These are phyloP conservation scores for Fusarium penzigii DNA, from an alignment of 2,329 filamentous ascomycete species.

Conservation along the genomic window DNA sequence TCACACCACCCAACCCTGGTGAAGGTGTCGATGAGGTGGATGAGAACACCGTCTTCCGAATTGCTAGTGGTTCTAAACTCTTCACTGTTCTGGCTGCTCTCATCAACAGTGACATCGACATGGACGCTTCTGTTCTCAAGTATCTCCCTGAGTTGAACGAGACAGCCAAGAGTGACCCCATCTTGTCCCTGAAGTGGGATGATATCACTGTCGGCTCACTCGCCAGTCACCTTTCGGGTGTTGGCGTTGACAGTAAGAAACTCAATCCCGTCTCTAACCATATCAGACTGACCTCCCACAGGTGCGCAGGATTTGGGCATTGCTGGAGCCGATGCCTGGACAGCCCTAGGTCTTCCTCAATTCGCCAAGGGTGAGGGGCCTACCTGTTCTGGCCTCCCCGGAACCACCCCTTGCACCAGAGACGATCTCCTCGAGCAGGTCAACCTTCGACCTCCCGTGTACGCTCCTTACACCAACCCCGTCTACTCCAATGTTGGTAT, in stretches of 20 bases:
- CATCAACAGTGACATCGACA: conserved; percentile 30
- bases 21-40: conserved; percentile 29
- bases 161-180: conserved; percentile 25
- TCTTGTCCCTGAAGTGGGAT: conserved; percentile 45
- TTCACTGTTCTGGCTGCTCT: conserved; percentile 35
- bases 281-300: conserved; percentile 6
- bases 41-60: conserved; percentile 35
- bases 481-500: conserved; percentile 52
- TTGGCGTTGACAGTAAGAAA: conserved; percentile 38
- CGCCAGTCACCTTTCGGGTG: conserved; percentile 47
- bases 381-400: conserved; percentile 37
- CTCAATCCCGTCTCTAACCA: no score
- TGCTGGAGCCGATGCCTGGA: conserved; percentile 29
- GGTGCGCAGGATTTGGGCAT: conserved; percentile 36
- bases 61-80: conserved; percentile 39
- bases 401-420: conserved; percentile 32
- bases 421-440: conserved; percentile 31
- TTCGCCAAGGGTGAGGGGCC: conserved; percentile 31
- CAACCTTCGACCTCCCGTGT: conserved; percentile 38
- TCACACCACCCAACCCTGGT: conserved; percentile 37
- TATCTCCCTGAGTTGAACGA: conserved; percentile 43
- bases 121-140: conserved; percentile 46
- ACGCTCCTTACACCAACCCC: conserved; percentile 44
- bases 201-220: conserved; percentile 48
- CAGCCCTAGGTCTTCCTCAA: conserved; percentile 34